A percentile compares a stretch with the other conserved stretches of the same genome.
These are phyloP conservation scores for Prinsepia uniflora DNA, from an alignment of 306 rosid genomes.

Conservation along the genomic window DNA sequence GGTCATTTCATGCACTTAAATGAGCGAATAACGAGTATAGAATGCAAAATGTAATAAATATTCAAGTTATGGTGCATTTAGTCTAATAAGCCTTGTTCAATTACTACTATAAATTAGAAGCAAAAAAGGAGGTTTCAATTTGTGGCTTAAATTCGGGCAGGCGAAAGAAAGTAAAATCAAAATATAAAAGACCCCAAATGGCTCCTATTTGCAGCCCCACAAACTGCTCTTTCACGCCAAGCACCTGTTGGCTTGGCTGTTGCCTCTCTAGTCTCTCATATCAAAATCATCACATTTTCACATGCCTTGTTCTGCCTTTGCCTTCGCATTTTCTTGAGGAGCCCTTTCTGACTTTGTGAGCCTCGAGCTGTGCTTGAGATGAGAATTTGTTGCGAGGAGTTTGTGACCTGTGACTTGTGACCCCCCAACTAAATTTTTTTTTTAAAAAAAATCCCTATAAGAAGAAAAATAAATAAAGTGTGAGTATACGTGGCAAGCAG, in stretches of 20 bases:
- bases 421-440: not conserved
- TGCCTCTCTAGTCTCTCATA: not conserved
- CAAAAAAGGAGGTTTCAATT: too few species aligned
- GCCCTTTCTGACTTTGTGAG: constrained; percentile 22
- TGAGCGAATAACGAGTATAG: too few species aligned
- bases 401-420: constrained; percentile 10
- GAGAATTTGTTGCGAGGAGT: not conserved
- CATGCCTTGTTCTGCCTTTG: constrained; percentile 25
- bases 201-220: constrained; percentile 36
- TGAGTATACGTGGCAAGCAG: constrained; percentile 40
- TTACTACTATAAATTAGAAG: too few species aligned
- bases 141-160: too few species aligned
- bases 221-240: constrained; percentile 49
- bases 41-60: too few species aligned
- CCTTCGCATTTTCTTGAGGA: constrained; percentile 3
- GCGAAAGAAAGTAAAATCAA: not conserved
- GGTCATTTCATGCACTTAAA: too few species aligned
- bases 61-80: too few species aligned
- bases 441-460: too few species aligned
- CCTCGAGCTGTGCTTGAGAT: constrained; percentile 24
- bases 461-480: not conserved
- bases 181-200: constrained; percentile 7
- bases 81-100: too few species aligned
- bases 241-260: constrained; percentile 35
- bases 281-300: constrained; percentile 24